Conservation (phyloP, 1,139 yeast genomes). For the Magnusiomyces magnusii region DNA sequence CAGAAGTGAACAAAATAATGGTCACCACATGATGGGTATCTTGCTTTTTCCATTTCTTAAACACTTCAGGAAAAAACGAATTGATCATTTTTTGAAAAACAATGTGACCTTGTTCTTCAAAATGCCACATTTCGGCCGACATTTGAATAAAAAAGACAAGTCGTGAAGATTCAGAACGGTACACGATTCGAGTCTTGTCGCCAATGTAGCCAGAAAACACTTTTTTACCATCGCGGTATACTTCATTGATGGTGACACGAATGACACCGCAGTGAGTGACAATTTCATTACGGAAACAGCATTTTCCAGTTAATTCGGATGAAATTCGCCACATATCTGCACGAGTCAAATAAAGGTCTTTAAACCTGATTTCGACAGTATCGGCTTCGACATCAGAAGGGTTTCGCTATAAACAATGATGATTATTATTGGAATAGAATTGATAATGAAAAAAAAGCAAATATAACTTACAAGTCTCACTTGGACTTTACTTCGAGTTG, state of each 20-base stretch:
- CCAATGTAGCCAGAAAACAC: slow-evolving; percentile 55
- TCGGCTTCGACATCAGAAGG: slow-evolving; percentile 55
- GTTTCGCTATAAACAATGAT: not conserved
- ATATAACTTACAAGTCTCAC: slow-evolving; percentile 42
- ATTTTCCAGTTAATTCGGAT: slow-evolving; percentile 49
- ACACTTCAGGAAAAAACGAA: slow-evolving; percentile 81
- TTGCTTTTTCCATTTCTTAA: slow-evolving; percentile 77
- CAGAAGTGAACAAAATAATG: slow-evolving; percentile 77
- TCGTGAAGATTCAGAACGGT: slow-evolving; percentile 85
- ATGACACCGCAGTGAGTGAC: slow-evolving; percentile 55
- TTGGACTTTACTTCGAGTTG: slow-evolving; percentile 54
- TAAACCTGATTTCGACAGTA: slow-evolving; percentile 70
- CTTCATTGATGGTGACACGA: slow-evolving; percentile 55
- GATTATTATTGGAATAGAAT: too few species aligned
- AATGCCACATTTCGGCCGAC: slow-evolving; percentile 96
- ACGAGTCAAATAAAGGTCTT: slow-evolving; percentile 73
- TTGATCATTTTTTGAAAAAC: slow-evolving; percentile 89
- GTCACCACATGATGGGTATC: slow-evolving; percentile 90
- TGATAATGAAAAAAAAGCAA: not conserved
- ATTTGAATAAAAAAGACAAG: slow-evolving; percentile 78
- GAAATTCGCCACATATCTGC: slow-evolving; percentile 94
- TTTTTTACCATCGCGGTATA: slow-evolving; percentile 61
- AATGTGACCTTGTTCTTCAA: slow-evolving; percentile 93
- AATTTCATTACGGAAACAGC: slow-evolving; percentile 62
- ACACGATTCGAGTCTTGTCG: slow-evolving; percentile 67